Percentiles rank a stretch among this genome's conserved stretches.
phyloP scores from a whole-genome alignment of 139 green algal species.

The Mesostigma viride region DNA sequence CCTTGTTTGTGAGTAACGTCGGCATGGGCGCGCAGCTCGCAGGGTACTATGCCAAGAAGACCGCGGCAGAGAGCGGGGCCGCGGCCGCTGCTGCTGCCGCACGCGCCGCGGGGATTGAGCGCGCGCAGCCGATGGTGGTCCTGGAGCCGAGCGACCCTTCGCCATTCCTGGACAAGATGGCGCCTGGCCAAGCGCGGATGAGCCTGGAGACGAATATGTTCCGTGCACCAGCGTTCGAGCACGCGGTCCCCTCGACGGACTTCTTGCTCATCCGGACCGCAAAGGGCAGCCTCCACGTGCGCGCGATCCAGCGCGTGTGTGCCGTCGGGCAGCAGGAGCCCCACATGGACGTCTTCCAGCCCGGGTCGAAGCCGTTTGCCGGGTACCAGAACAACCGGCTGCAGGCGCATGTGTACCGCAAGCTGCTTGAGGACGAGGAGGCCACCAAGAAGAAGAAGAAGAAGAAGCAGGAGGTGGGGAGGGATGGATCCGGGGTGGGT shows the following conservation, averaged over 20 bases:
- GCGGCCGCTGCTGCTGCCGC: no score
- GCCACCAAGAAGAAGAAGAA: slow-evolving; percentile 13
- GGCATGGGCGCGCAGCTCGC: slow-evolving; percentile 64
- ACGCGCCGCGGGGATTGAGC: no score
- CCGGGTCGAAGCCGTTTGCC: slow-evolving; percentile 8
- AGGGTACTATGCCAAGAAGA: slow-evolving; percentile 59
- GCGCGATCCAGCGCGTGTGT: slow-evolving; percentile 40
- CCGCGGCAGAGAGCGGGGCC: slow-evolving; percentile 29
- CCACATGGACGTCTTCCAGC: slow-evolving; percentile 18
- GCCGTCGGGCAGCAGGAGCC: slow-evolving; percentile 48
- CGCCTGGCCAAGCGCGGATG: slow-evolving; percentile 16
- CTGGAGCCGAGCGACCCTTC: no score
- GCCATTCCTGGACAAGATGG: slow-evolving; percentile 25
- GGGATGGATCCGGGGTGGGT: slow-evolving; percentile 10
- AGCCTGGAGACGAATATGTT: slow-evolving; percentile 51
- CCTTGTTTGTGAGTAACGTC: slow-evolving; percentile 52
- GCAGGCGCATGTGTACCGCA: slow-evolving; percentile 17
- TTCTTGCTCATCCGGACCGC: slow-evolving; percentile 60
- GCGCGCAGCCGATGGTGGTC: no score
- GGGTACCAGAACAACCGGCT: slow-evolving; percentile 20
- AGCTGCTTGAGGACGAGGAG: slow-evolving; percentile 27
- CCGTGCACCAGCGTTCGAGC: slow-evolving; percentile 40
- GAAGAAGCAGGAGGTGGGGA: neutral
- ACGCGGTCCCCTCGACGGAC: slow-evolving; percentile 45
- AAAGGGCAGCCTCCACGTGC: slow-evolving; percentile 43